Evolutionary conservation across 352 stramenopile species (phyloP).

Genomic region (Hyaloperonospora brassicae): DNA sequence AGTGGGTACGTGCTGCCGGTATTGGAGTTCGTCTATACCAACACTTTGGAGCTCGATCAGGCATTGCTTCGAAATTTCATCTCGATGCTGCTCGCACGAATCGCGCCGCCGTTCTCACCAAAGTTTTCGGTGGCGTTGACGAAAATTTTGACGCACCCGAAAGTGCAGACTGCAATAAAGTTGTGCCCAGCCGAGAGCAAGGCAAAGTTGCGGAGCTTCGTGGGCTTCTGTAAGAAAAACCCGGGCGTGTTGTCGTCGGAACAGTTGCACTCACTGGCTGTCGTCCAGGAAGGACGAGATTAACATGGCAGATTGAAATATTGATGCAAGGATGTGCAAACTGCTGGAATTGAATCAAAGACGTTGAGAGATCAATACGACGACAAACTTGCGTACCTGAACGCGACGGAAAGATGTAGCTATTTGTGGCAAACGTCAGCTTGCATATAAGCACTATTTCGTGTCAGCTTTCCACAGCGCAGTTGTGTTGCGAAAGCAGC

Average conservation of each 20-base stretch:
- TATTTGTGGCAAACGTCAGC: no score
- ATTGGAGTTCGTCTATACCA: constrained; percentile 73
- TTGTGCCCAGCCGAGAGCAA: constrained; percentile 72
- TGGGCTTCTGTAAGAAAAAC: constrained; percentile 64
- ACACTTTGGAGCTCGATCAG: constrained; percentile 76
- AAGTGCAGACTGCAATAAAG: constrained; percentile 78
- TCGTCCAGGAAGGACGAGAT: constrained; percentile 36
- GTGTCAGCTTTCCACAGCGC: no score
- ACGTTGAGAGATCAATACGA: no score
- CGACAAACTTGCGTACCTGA: no score
- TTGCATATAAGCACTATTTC: no score
- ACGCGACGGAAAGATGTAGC: no score
- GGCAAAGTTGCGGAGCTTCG: constrained; percentile 59
- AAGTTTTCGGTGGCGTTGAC: constrained; percentile 66
- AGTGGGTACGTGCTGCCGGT: constrained; percentile 80
- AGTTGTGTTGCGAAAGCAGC: no score
- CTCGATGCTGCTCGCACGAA: constrained; percentile 64
- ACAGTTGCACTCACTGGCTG: constrained; percentile 51
- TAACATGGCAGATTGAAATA: constrained; percentile 10
- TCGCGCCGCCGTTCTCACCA: constrained; percentile 66
- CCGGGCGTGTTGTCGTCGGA: constrained; percentile 44
- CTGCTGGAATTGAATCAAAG: no score
- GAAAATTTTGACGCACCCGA: constrained; percentile 75
- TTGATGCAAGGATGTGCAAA: constrained; percentile 2
- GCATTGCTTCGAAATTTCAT: constrained; percentile 81